Conservation (phyloP, 1,284 basidiomycete species). For the Jaminaea rosea region DNA sequence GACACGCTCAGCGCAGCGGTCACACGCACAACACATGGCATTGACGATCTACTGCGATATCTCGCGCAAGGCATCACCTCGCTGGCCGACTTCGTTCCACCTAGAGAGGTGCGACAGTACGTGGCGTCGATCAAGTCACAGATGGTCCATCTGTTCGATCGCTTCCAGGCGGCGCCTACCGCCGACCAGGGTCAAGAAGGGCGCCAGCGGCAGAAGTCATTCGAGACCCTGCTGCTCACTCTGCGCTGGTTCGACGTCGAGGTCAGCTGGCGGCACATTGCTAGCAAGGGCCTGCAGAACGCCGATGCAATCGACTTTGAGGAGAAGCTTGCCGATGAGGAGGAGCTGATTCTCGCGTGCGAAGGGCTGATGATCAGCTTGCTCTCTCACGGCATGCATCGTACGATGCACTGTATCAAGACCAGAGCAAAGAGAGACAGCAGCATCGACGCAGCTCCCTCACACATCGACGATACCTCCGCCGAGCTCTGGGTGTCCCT, state of each 20-base stretch:
- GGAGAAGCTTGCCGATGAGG: conserved; percentile 44
- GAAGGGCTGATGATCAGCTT: conserved; percentile 26
- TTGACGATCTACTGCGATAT: not conserved
- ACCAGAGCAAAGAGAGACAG: no score
- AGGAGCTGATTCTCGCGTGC: conserved; percentile 13
- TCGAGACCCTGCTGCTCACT: conserved; percentile 7
- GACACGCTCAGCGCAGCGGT: no score
- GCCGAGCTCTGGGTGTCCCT: conserved; percentile 70
- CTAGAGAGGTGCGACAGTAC: not conserved
- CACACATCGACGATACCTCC: conserved; percentile 49
- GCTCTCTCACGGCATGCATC: conserved; percentile 29
- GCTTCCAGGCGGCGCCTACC: not conserved
- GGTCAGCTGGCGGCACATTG: conserved; percentile 21
- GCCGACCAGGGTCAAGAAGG: not conserved
- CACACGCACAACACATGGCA: not conserved
- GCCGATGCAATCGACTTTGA: conserved; percentile 39
- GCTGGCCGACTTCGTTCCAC: not conserved
- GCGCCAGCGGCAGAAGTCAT: not conserved
- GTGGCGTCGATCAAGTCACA: not conserved
- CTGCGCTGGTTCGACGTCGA: conserved; percentile 34
- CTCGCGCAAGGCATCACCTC: not conserved
- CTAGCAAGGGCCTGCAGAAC: not conserved
- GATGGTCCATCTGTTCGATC: not conserved
- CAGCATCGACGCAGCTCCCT: not conserved
- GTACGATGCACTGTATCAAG: conserved; percentile 13